Evolutionary conservation across 1,284 basidiomycete genomes (phyloP).

Genomic region (Neonothopanus nambi): DNA sequence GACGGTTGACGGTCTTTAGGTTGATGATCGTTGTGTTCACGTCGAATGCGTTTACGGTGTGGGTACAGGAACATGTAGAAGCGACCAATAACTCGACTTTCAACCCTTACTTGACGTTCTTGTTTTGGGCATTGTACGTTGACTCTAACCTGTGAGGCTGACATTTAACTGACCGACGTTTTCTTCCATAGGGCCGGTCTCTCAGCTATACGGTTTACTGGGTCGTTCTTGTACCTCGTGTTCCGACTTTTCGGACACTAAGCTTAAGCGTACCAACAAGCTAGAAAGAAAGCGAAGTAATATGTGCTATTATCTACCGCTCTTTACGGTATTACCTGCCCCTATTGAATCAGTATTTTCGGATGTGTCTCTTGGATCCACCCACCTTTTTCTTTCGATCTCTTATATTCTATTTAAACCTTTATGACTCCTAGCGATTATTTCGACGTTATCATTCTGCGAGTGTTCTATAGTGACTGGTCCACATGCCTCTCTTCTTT

Average conservation of each 20-base stretch:
- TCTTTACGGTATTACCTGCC: not conserved
- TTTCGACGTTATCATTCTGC: too few species aligned
- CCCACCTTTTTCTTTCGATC: not conserved
- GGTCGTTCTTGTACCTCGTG: constrained; percentile 76
- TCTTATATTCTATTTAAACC: not conserved
- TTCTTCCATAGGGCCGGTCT: constrained; percentile 61
- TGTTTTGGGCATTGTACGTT: constrained; percentile 82
- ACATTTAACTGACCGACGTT: constrained; percentile 9
- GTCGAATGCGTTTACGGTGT: constrained; percentile 69
- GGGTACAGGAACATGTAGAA: constrained; percentile 55
- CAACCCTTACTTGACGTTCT: constrained; percentile 84
- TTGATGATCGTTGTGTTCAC: constrained; percentile 83
- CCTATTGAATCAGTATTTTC: not conserved
- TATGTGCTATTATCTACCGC: not conserved
- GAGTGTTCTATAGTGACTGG: too few species aligned
- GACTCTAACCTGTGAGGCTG: constrained; percentile 1
- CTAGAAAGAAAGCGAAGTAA: not conserved
- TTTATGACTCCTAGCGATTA: too few species aligned
- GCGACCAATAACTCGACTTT: constrained; percentile 53
- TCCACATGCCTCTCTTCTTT: too few species aligned
- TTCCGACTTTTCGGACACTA: constrained; percentile 67
- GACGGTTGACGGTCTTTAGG: constrained; percentile 34
- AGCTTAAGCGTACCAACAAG: too few species aligned
- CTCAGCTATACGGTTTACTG: constrained; percentile 76
- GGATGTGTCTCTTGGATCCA: not conserved